Base-by-base conservation (phyloP, 306 rosid species). In the Trichosanthes cucumerina region DNA sequence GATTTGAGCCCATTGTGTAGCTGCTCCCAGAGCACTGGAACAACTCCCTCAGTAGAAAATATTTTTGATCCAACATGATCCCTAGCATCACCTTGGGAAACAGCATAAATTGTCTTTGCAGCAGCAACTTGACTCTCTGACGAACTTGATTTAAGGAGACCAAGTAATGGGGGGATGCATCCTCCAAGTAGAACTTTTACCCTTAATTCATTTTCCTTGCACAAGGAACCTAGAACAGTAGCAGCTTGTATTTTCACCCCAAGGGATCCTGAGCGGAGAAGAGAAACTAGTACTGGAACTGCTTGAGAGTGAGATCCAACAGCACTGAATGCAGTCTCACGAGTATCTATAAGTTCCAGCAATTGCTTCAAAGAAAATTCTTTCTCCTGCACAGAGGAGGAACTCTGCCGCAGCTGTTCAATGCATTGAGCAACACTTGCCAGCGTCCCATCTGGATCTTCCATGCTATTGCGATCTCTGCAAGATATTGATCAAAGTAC, bases 291-390 rank as follows among this genome's bases (percentile, higher is more conserved):
- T 34, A 92, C 99, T 59, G 99, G 99, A 85, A 96, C 99, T 78
- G 99, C 98, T 81, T 96, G 99, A 82, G 99, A 91, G 84, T 96
- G 99, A 84, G 99, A 92, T 91, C 99, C 99, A 85, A 96, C 98
- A 28, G 99, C 99, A 93, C 99, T 89, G 83, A 91, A 92, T 72
- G 94, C 97, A 87, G 89, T 93, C 87, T 96, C 99, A 54, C 98
- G 97, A 59, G 86, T 87, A 44, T 91, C 96, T 79, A 96, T 89
- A 81, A 96, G 98, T 83, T 89, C 97, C 83, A 81, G 83, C 82
- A 96, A 86, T 85, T 88, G 96, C 85, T 88, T 90, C 84, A 96
- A 88, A 66, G 97, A 90, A 91, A 86, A 86, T 87, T 96, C 99
- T 86, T 89, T 96, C 86, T 96, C 99, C 54, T 87, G 91, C 66